These are phyloP conservation scores for Trametes cinnabarina DNA, from an alignment of 768 basidiomycete species.

Conservation along the genomic window DNA sequence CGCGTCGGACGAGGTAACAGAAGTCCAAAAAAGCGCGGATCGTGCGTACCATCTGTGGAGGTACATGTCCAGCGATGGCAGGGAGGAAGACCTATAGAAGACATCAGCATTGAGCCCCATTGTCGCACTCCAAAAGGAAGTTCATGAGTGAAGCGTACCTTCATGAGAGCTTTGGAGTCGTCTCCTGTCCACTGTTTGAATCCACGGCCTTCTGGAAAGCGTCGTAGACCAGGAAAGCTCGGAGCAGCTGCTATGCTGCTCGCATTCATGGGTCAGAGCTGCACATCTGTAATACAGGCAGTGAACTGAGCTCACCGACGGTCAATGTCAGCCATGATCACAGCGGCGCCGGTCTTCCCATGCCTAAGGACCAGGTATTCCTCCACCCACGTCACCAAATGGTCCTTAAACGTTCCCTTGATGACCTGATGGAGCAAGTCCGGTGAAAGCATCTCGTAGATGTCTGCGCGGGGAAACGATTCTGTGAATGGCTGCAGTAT, in stretches of 20 bases:
- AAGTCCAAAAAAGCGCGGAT: constrained; percentile 25
- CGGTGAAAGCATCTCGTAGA: constrained; percentile 20
- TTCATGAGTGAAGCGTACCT: constrained; percentile 11
- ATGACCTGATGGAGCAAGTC: constrained; percentile 26
- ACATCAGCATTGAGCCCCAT: no score
- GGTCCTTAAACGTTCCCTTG: constrained; percentile 27
- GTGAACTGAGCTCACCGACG: constrained; percentile 9
- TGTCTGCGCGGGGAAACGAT: constrained; percentile 9
- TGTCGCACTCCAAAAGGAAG: no score
- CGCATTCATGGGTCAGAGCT: no score
- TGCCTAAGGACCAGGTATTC: constrained; percentile 9
- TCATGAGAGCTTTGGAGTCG: constrained; percentile 30
- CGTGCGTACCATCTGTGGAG: constrained; percentile 16
- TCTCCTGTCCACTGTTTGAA: constrained; percentile 32
- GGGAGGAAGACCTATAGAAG: constrained; percentile 22
- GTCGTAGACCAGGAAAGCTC: constrained; percentile 19
- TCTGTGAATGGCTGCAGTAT: no score
- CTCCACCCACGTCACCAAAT: constrained; percentile 23
- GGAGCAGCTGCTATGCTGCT: constrained; percentile 15
- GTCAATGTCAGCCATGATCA: constrained; percentile 21
- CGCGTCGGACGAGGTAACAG: constrained; percentile 22
- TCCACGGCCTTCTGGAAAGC: constrained; percentile 23
- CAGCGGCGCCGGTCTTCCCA: neutral
- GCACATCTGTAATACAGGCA: neutral
- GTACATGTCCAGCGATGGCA: constrained; percentile 20